These are phyloP conservation scores for Gnaphalium uliginosum DNA, from an alignment of 129 eudicot genomes.

Conservation along the genomic window DNA sequence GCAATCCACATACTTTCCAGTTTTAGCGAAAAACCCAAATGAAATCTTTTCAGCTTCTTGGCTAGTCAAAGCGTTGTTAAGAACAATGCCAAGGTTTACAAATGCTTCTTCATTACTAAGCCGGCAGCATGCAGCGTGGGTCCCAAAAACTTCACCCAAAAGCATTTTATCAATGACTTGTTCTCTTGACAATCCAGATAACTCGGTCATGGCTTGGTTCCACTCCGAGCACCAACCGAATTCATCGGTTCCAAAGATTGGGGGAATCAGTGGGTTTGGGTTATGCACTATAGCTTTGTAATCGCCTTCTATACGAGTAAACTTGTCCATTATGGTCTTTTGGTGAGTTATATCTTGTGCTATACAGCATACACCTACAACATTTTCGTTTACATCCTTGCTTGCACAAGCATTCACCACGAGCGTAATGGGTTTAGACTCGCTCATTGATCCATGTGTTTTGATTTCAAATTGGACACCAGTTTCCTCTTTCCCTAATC, in stretches of 20 bases:
- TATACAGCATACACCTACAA: conserved; percentile 85
- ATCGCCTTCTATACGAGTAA: conserved; percentile 92
- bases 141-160: conserved; percentile 90
- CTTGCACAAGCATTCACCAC: conserved; percentile 90
- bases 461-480: conserved; percentile 82
- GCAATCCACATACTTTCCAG: conserved; percentile 72
- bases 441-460: conserved; percentile 53
- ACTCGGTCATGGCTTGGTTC: conserved; percentile 87
- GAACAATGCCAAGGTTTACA: conserved; percentile 67
- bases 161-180: conserved; percentile 89
- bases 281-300: conserved; percentile 86
- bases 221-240: conserved; percentile 98
- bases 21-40: conserved; percentile 65
- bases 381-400: conserved; percentile 62
- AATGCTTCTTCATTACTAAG: conserved; percentile 77
- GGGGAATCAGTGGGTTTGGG: conserved; percentile 90
- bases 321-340: conserved; percentile 87
- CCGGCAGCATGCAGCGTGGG: conserved; percentile 61
- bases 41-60: conserved; percentile 66
- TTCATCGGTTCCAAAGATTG: conserved; percentile 95
- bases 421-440: conserved; percentile 65
- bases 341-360: conserved; percentile 91
- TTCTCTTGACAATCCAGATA: conserved; percentile 64
- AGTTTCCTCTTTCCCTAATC: conserved; percentile 75
- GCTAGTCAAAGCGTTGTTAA: conserved; percentile 79